Percentiles rank a stretch among this genome's conserved stretches.
These are phyloP conservation scores for Casuarina glauca DNA, from an alignment of 306 rosid species.

Conservation along the genomic window DNA sequence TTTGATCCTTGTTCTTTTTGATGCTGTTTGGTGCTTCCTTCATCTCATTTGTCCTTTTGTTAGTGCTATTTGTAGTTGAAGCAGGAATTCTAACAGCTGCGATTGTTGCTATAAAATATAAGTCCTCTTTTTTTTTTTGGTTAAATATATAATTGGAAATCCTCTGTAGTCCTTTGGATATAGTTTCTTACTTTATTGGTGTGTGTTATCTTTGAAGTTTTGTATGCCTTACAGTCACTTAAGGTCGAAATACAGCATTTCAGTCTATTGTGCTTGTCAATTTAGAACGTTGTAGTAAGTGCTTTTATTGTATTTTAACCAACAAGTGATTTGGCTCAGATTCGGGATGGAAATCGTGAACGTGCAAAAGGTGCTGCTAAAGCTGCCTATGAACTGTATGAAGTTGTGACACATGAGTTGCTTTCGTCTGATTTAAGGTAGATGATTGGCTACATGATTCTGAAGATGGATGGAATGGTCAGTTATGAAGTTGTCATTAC, in stretches of 20 bases:
- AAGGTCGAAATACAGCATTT: neutral
- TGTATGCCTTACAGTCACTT: neutral
- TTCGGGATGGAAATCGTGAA: constrained; percentile 66
- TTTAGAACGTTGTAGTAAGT: neutral
- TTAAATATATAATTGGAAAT: neutral
- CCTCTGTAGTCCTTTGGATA: neutral
- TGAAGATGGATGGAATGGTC: neutral
- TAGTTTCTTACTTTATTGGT: neutral
- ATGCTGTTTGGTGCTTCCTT: neutral
- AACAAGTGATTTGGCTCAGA: constrained; percentile 46
- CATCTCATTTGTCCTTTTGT: neutral
- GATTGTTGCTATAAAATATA: constrained; percentile 2
- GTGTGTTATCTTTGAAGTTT: neutral
- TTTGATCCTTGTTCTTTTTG: neutral
- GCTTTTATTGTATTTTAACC: constrained; percentile 5
- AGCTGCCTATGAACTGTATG: constrained; percentile 72
- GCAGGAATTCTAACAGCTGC: neutral
- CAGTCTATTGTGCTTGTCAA: neutral
- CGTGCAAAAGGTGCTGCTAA: constrained; percentile 86
- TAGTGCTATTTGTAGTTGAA: neutral
- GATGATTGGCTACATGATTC: constrained; percentile 24
- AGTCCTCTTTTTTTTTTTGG: neutral
- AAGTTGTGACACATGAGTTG: constrained; percentile 79
- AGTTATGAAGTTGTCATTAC: neutral
- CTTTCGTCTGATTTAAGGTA: constrained; percentile 83